phyloP scores from a whole-genome alignment of 345 rosid genomes.

The Syzygium aqueum region DNA sequence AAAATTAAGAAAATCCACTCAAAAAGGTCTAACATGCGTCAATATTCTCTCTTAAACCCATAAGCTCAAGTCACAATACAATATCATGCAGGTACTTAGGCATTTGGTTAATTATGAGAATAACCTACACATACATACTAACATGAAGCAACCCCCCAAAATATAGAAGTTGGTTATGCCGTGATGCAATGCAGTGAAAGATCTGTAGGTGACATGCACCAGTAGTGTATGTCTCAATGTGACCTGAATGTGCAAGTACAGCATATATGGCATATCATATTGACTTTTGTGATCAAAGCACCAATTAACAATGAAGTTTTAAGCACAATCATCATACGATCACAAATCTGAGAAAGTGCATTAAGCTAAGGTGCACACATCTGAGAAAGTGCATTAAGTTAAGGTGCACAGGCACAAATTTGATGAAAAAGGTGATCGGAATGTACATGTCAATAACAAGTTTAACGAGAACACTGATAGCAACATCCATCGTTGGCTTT shows the following conservation, averaged over 20 bases:
- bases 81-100: neutral
- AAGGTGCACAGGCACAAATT: neutral
- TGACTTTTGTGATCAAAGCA: neutral
- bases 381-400: neutral
- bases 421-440: neutral
- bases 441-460: constrained; percentile 95
- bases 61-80: neutral
- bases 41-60: neutral
- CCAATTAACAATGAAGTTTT: neutral
- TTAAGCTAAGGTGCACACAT: neutral
- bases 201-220: neutral
- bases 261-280: neutral
- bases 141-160: neutral
- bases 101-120: neutral
- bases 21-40: neutral
- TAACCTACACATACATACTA: neutral
- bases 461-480: constrained; percentile 95
- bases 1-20: neutral
- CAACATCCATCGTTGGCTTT: constrained; percentile 93
- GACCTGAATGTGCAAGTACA: neutral
- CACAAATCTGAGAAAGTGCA: neutral
- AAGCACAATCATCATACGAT: neutral
- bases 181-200: neutral
- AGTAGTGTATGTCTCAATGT: neutral
- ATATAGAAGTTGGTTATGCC: neutral